phyloP scores from a whole-genome alignment of 441 rosid species.

The Omphalea diandra region DNA sequence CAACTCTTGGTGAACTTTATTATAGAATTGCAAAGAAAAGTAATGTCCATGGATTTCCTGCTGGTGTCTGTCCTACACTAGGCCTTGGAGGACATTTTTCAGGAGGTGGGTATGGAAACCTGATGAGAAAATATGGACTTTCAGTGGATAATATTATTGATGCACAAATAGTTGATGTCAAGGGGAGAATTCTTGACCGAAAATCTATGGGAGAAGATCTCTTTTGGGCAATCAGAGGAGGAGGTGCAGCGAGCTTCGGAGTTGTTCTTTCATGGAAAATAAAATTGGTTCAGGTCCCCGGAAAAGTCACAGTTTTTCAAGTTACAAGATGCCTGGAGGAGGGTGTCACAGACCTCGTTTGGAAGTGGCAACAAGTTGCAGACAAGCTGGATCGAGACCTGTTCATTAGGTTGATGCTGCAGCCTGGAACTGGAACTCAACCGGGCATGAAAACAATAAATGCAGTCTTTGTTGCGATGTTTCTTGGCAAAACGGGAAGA shows the following conservation, averaged over 20 bases:
- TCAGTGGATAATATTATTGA: conserved; percentile 60
- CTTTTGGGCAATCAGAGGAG: conserved; percentile 77
- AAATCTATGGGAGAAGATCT: conserved; percentile 50
- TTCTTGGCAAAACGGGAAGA: conserved; percentile 41
- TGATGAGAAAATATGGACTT: conserved; percentile 62
- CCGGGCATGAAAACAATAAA: conserved; percentile 29
- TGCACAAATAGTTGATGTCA: conserved; percentile 44
- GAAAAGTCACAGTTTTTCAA: conserved; percentile 46
- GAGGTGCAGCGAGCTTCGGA: conserved; percentile 69
- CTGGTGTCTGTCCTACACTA: conserved; percentile 53
- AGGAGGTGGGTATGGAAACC: conserved; percentile 58
- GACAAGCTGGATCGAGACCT: conserved; percentile 36
- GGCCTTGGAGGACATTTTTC: conserved; percentile 64
- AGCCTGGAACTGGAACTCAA: conserved; percentile 20
- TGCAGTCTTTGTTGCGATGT: conserved; percentile 39
- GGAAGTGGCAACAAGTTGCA: conserved; percentile 55
- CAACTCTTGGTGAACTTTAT: conserved; percentile 63
- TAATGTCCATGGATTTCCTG: conserved; percentile 50
- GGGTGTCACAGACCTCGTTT: conserved; percentile 45
- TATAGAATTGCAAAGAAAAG: conserved; percentile 46
- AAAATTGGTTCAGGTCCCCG: conserved; percentile 54
- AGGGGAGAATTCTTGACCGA: conserved; percentile 42
- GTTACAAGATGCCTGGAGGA: conserved; percentile 36
- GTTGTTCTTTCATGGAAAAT: conserved; percentile 61
- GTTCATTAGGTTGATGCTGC: conserved; percentile 38